Percentiles rank a stretch among this genome's conserved stretches.
Evolutionary conservation across 768 basidiomycete species (phyloP).

Genomic region (Suillus subalutaceus): DNA sequence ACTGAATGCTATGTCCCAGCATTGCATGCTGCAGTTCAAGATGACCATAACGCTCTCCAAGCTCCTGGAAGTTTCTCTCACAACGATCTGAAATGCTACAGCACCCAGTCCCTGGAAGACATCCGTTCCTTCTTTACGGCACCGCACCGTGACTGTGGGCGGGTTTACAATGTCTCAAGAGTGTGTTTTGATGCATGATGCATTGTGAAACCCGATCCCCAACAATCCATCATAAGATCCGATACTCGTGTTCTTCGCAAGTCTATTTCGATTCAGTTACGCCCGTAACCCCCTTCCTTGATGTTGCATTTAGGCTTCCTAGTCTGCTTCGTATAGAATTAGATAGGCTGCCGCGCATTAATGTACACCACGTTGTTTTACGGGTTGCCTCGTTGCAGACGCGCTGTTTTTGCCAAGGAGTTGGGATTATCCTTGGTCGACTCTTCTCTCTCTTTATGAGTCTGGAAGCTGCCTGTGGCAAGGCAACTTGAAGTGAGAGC

Average conservation of each 20-base stretch:
- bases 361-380: constrained; percentile 2
- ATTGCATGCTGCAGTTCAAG: background rate
- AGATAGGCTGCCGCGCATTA: background rate
- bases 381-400: constrained; percentile 3
- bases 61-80: background rate
- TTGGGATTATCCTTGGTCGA: background rate
- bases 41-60: background rate
- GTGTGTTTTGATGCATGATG: background rate
- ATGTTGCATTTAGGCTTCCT: background rate
- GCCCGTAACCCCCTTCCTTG: background rate
- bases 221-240: background rate
- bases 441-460: background rate
- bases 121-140: no score
- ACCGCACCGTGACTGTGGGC: background rate
- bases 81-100: background rate
- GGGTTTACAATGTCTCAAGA: background rate
- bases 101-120: background rate
- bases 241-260: constrained; percentile 1
- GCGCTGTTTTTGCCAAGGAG: background rate
- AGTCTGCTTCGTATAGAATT: background rate
- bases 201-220: background rate
- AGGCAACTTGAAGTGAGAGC: background rate
- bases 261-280: constrained; percentile 5
- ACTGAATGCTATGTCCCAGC: background rate
- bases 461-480: no score